A percentile compares a stretch with the other conserved stretches of the same genome.
phyloP scores from a whole-genome alignment of 495 filamentous ascomycete species.

The Podospora didyma region DNA sequence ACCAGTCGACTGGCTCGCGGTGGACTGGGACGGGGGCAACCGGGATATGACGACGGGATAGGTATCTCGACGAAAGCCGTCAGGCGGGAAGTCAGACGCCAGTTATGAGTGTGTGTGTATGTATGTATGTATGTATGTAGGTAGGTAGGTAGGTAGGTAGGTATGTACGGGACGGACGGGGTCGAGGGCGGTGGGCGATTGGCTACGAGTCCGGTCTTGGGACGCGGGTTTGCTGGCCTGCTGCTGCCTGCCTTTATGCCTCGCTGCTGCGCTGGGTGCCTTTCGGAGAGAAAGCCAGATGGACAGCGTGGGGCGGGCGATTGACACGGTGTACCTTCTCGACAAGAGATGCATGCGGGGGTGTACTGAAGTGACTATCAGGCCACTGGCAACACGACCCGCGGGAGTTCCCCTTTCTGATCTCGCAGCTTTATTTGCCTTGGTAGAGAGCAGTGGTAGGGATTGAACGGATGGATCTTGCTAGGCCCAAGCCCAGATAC shows the following conservation, averaged over 20 bases:
- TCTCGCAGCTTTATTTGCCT: constrained; percentile 5
- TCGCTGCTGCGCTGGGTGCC: background rate
- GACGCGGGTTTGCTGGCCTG: background rate
- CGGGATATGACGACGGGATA: constrained; percentile 14
- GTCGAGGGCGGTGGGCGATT: constrained; percentile 8
- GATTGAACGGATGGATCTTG: constrained; percentile 17
- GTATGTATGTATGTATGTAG: background rate
- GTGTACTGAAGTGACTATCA: constrained; percentile 6
- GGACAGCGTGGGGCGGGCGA: constrained; percentile 5
- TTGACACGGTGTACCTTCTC: background rate
- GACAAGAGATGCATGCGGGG: constrained; percentile 1
- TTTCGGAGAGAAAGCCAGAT: constrained; percentile 1
- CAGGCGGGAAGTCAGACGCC: constrained; percentile 1
- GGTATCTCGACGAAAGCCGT: constrained; percentile 15
- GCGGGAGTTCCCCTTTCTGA: constrained; percentile 1
- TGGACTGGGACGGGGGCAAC: constrained; percentile 1
- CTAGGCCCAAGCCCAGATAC: constrained; percentile 11
- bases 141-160: too few species aligned
- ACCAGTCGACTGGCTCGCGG: background rate
- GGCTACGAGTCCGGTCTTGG: background rate
- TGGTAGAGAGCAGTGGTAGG: constrained; percentile 3
- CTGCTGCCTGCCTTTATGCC: background rate
- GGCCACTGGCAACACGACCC: background rate
- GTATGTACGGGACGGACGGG: background rate
- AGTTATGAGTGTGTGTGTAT: too few species aligned